These are phyloP conservation scores for Termitomyces sp. DNA, from an alignment of 768 basidiomycete genomes.

Conservation along the genomic window DNA sequence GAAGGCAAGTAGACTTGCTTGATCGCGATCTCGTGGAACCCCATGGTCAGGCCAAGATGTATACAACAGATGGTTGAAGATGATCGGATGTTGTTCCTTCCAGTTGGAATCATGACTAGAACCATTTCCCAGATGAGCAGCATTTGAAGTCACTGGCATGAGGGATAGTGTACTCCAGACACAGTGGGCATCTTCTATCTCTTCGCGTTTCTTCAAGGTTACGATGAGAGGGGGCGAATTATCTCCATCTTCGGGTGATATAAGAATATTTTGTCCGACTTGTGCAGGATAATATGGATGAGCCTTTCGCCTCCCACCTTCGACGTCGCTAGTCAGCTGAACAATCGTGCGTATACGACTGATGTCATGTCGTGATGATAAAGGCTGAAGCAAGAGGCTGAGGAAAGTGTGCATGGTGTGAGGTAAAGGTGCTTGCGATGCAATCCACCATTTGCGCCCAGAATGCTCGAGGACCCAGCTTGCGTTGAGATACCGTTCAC, in stretches of 20 bases:
- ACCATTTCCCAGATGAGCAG: background rate
- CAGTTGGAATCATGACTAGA: slow-evolving; percentile 8
- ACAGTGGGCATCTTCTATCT: slow-evolving; percentile 54
- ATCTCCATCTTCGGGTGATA: slow-evolving; percentile 40
- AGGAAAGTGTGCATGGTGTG: slow-evolving; percentile 73
- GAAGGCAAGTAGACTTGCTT: slow-evolving; percentile 56
- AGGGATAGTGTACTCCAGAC: slow-evolving; percentile 57
- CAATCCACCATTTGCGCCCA: slow-evolving; percentile 80
- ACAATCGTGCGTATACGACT: slow-evolving; percentile 69
- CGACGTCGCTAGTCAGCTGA: slow-evolving; percentile 73
- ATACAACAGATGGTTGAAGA: slow-evolving; percentile 71
- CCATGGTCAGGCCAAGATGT: slow-evolving; percentile 83
- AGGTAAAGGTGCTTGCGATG: slow-evolving; percentile 75
- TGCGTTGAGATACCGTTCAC: slow-evolving; percentile 70
- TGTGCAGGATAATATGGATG: slow-evolving; percentile 68
- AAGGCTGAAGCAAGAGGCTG: slow-evolving; percentile 53
- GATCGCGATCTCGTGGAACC: slow-evolving; percentile 61
- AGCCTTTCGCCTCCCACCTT: slow-evolving; percentile 67
- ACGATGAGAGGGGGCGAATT: slow-evolving; percentile 45
- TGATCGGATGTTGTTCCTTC: slow-evolving; percentile 27
- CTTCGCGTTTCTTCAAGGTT: slow-evolving; percentile 42
- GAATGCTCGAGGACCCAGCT: slow-evolving; percentile 77
- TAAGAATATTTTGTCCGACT: slow-evolving; percentile 46
- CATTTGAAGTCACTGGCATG: slow-evolving; percentile 24
- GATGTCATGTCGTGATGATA: slow-evolving; percentile 9